These are phyloP conservation scores for Leccinum pellstonianum DNA, from an alignment of 768 basidiomycete genomes.

Conservation along the genomic window DNA sequence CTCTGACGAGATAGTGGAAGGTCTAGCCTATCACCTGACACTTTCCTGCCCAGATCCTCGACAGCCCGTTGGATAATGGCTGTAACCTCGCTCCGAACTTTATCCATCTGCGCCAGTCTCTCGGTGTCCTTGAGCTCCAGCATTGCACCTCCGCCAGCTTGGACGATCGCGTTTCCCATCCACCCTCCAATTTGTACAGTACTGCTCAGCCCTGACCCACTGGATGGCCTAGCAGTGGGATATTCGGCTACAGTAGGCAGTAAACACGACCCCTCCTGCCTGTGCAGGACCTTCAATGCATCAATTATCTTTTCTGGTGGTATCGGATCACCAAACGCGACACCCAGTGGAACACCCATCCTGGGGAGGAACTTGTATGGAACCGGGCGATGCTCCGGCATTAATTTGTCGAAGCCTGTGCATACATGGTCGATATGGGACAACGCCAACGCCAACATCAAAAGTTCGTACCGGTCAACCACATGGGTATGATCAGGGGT, in stretches of 20 bases:
- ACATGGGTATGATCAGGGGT: slow-evolving; percentile 89
- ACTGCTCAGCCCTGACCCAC: neutral
- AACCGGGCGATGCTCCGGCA: slow-evolving; percentile 81
- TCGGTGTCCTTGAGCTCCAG: slow-evolving; percentile 6
- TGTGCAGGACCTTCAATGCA: slow-evolving; percentile 16
- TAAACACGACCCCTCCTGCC: neutral
- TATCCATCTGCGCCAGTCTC: slow-evolving; percentile 31
- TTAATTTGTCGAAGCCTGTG: slow-evolving; percentile 78
- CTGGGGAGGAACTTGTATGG: slow-evolving; percentile 74
- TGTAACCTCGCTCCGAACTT: slow-evolving; percentile 54
- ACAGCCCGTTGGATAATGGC: slow-evolving; percentile 52
- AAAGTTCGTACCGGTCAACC: slow-evolving; percentile 68
- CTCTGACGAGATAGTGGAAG: neutral
- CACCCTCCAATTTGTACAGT: slow-evolving; percentile 9
- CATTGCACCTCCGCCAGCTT: slow-evolving; percentile 6
- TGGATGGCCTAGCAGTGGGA: neutral
- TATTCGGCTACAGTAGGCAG: neutral
- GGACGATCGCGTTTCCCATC: slow-evolving; percentile 9
- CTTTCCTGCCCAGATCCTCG: slow-evolving; percentile 49
- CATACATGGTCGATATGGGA: neutral
- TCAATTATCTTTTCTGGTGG: slow-evolving; percentile 38
- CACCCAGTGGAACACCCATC: slow-evolving; percentile 57
- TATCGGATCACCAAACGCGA: slow-evolving; percentile 81
- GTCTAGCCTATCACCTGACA: slow-evolving; percentile 42
- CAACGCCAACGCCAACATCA: no score